Conservation (phyloP, 1,284 basidiomycete species). For the Pholiota adiposa region DNA sequence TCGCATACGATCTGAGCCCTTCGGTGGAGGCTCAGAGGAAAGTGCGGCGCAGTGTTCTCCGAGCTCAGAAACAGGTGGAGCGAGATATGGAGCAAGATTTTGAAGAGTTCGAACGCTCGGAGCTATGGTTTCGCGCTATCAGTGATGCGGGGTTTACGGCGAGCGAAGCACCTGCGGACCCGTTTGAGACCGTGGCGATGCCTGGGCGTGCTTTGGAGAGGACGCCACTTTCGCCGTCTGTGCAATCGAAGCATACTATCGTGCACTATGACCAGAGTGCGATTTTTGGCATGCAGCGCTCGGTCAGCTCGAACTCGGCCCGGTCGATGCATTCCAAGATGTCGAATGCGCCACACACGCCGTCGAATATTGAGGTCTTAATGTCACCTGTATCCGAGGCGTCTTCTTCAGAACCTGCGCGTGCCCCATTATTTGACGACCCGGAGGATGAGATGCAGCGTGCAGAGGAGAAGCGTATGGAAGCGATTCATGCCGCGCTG, state of each 20-base stretch:
- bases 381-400: slow-evolving; percentile 69
- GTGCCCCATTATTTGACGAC: slow-evolving; percentile 82
- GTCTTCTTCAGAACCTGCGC: slow-evolving; percentile 48
- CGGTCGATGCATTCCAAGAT: slow-evolving; percentile 35
- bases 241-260: slow-evolving; percentile 19
- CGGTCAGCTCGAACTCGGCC: slow-evolving; percentile 39
- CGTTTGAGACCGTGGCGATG: slow-evolving; percentile 28
- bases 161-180: slow-evolving; percentile 31
- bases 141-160: slow-evolving; percentile 65
- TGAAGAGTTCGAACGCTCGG: slow-evolving; percentile 83
- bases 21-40: slow-evolving; percentile 57
- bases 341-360: slow-evolving; percentile 33
- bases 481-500: slow-evolving; percentile 92
- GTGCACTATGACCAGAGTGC: slow-evolving; percentile 46
- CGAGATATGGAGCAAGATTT: slow-evolving; percentile 92
- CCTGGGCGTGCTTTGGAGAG: slow-evolving; percentile 19
- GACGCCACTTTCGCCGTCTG: slow-evolving; percentile 25
- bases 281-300: slow-evolving; percentile 35
- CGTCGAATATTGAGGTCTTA: slow-evolving; percentile 72
- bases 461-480: slow-evolving; percentile 82
- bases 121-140: slow-evolving; percentile 89
- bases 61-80: slow-evolving; percentile 86
- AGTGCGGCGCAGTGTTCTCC: slow-evolving; percentile 78
- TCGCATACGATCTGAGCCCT: slow-evolving; percentile 55
- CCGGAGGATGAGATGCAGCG: slow-evolving; percentile 66